Base-by-base conservation (phyloP, 306 rosid genomes). In the Argentina anserina region DNA sequence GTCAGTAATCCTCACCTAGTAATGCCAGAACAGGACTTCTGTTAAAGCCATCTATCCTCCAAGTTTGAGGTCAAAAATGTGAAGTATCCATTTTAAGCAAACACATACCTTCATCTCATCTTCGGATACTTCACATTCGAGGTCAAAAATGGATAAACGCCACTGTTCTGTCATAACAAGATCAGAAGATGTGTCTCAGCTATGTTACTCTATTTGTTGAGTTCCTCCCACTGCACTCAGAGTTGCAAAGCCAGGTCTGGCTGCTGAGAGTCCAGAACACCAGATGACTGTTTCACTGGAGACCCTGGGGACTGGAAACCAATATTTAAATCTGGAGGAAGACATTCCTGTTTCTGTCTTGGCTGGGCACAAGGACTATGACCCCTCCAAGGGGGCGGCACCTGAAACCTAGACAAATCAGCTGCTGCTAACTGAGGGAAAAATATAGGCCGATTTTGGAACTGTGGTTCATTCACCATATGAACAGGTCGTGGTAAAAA, bases 231-330 rank as follows among this genome's bases (percentile, higher is more conserved):
- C 71, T 67, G 56, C 40, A 39, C 31, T 91, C 87, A 95, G 45
- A 91, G 96, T 76, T 95, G 99, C 87, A 91, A 79, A 81, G 99
- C 99, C 53, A 95, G 86, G 87, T 95, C 99, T 42, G 97, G 99
- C 85, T 95, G 99, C 86, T 91, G 99, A 13, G 99, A 91, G 74
- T 95, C 99, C 3, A 90, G 65, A 47, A 88, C 87, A 59, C 92
- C 90, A 55, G 97, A 89, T 56, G 98, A 90, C 62, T 90, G 99
- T 78, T 89, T 95, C 14, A 87, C 90, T 1, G 99, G 99, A 10
- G 97, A 90, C 65, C 91, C 96, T 3, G 99, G 97, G 52, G 96
- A 83, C 73, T 95, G 99, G 81, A 91, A 95, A 60, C 90, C 96
- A 13, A 95, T 91, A 73, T 95, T 95, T 92, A 95, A 83, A 90